Percentiles rank a stretch among this genome's conserved stretches.
Evolutionary conservation across 2,329 filamentous ascomycete species (phyloP).

Genomic region (Macrophomina phaseolina): DNA sequence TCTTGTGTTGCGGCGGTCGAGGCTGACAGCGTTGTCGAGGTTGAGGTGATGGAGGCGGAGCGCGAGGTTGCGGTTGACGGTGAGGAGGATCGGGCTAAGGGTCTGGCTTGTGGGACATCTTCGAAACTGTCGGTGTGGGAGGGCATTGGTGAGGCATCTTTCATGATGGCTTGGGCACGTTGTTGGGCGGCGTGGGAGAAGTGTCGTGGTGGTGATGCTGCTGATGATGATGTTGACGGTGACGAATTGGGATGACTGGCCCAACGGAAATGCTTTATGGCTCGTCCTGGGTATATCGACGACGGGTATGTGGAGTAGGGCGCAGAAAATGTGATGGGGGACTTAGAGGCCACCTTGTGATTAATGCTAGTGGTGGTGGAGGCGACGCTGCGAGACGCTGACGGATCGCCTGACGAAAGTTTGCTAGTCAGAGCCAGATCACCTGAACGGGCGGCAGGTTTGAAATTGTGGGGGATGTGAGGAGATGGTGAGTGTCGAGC

Average conservation of each 20-base stretch:
- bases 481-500: neutral
- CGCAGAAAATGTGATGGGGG: neutral
- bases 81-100: neutral
- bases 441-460: neutral
- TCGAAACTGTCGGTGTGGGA: neutral
- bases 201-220: neutral
- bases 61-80: neutral
- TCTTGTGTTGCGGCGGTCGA: neutral
- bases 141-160: neutral
- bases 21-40: neutral
- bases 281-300: neutral
- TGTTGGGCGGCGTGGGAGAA: slow-evolving; percentile 6
- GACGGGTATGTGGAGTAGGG: neutral
- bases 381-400: neutral
- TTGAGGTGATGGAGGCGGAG: neutral
- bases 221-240: neutral
- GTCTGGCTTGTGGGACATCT: neutral
- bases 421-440: slow-evolving; percentile 9
- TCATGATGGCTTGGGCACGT: neutral
- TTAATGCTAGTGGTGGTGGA: neutral
- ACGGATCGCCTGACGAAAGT: neutral
- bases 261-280: neutral
- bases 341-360: neutral
- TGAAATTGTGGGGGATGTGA: neutral
- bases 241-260: neutral